These are phyloP conservation scores for Macrophomina phaseolina DNA, from an alignment of 2,329 filamentous ascomycete genomes.

Conservation along the genomic window DNA sequence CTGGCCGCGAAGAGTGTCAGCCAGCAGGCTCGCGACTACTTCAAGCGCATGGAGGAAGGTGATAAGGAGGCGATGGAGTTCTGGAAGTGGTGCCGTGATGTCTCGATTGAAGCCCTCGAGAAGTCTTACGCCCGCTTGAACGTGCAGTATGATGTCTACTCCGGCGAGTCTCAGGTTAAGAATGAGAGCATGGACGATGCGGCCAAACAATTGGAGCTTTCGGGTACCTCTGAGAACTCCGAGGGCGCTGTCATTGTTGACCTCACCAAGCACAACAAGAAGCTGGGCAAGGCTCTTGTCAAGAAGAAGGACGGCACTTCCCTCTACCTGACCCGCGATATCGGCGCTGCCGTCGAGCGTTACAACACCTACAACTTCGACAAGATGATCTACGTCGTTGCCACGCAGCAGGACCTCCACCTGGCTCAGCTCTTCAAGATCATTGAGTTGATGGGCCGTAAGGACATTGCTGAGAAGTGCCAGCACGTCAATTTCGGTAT, in stretches of 20 bases:
- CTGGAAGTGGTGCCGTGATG: conserved; percentile 68
- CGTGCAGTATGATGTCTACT: conserved; percentile 70
- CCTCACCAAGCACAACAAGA: conserved; percentile 71
- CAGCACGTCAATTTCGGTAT: conserved; percentile 71
- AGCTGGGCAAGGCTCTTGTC: conserved; percentile 70
- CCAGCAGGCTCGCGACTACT: conserved; percentile 74
- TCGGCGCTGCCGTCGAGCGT: conserved; percentile 69
- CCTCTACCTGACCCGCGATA: conserved; percentile 72
- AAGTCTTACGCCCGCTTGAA: conserved; percentile 68
- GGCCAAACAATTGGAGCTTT: conserved; percentile 63
- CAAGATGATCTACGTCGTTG: conserved; percentile 72
- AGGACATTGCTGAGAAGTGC: conserved; percentile 64
- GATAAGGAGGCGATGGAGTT: conserved; percentile 64
- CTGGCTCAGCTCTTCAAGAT: conserved; percentile 70
- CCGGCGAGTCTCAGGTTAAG: conserved; percentile 71
- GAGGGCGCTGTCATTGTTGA: conserved; percentile 73
- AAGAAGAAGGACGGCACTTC: conserved; percentile 71
- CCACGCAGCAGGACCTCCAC: conserved; percentile 69
- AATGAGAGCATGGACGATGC: conserved; percentile 67
- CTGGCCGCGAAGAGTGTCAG: conserved; percentile 57
- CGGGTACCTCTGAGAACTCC: conserved; percentile 66
- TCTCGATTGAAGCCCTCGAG: conserved; percentile 69
- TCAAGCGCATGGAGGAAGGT: conserved; percentile 71
- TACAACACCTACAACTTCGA: conserved; percentile 67
- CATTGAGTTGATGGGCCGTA: conserved; percentile 65